Evolutionary conservation across 2,329 filamentous ascomycete species (phyloP), one percentile per base, ranked within the genome.

Genomic region (Raffaelea deltoideospora): DNA sequence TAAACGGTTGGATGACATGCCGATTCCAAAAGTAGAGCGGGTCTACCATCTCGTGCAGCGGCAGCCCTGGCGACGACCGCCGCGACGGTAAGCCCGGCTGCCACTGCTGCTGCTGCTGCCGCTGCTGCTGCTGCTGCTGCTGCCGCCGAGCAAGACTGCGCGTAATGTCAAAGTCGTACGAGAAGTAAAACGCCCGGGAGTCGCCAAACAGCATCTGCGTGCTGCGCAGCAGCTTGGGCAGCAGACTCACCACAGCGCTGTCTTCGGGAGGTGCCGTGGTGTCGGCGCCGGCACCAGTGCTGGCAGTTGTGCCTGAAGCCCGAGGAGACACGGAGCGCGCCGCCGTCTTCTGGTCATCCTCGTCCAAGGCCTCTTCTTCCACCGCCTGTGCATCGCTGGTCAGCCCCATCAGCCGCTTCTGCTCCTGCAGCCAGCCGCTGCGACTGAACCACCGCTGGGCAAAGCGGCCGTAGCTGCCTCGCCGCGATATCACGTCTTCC

Each of bases 81-180:
- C 8, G 15, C 28, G 55, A 53, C 42, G 70, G 53, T 37, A 45
- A 37, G 31, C 45, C 44, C 4, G 49, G 51, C 19, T 52, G 52
- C n/a, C n/a, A n/a, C n/a, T n/a, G n/a, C n/a, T n/a, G n/a, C n/a
- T n/a, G n/a, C n/a, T n/a, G n/a, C n/a, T n/a, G n/a, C n/a, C n/a
- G n/a, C n/a, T n/a, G n/a, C n/a, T n/a, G n/a, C n/a, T n/a, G n/a
- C n/a, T n/a, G n/a, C n/a, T n/a, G n/a, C n/a, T n/a, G n/a, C n/a
- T n/a, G n/a, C n/a, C n/a, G n/a, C 38, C 53, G 63, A 3, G 58
- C 56, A 38, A 75, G 49, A 43, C 70, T 76, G 38, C 79, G 72
- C 1, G 90, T 96, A 35, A 98, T 72, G 53, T 98, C 87, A 52
- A 88, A 71, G 45, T 98, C 90, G 54, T 98, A 95, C 1, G 87